Conservation (phyloP, 1,139 yeast genomes). For the Williopsis jadinii region DNA sequence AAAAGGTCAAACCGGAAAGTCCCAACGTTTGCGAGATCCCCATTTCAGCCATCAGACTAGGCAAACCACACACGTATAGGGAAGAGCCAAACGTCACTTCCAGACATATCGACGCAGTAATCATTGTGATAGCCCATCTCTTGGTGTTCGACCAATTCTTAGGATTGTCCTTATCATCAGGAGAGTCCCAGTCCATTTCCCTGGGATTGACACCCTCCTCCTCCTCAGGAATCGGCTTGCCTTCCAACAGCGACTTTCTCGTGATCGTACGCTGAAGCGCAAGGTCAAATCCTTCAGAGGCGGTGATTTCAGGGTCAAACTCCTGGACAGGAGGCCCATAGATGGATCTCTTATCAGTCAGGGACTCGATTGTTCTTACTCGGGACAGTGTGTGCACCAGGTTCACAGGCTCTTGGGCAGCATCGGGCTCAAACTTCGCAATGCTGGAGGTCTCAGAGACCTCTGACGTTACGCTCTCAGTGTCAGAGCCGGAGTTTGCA, state of each 20-base stretch:
- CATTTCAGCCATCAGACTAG: slow-evolving; percentile 40
- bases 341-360: slow-evolving; percentile 9
- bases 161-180: slow-evolving; percentile 55
- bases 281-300: slow-evolving; percentile 16
- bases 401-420: slow-evolving; percentile 2
- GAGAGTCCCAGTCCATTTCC: slow-evolving; percentile 55
- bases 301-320: slow-evolving; percentile 4
- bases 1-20: slow-evolving; percentile 62
- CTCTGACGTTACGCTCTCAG: too few relatives aligned
- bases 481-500: too few relatives aligned
- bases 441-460: too few relatives aligned
- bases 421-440: too few relatives aligned
- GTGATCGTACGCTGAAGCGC: slow-evolving; percentile 20
- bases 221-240: slow-evolving; percentile 1
- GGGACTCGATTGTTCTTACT: slow-evolving; percentile 13
- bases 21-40: slow-evolving; percentile 51
- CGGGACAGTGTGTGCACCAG: slow-evolving; percentile 7
- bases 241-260: slow-evolving; percentile 16
- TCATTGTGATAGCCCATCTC: slow-evolving; percentile 58
- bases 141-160: slow-evolving; percentile 57
- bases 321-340: slow-evolving; percentile 15
- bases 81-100: slow-evolving; percentile 71
- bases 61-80: slow-evolving; percentile 54
- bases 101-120: slow-evolving; percentile 55
- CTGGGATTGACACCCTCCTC: slow-evolving; percentile 27